Percentiles rank a stretch among this genome's conserved stretches.
Conservation (phyloP, 331 rosid species). For the Saraca asoca region DNA sequence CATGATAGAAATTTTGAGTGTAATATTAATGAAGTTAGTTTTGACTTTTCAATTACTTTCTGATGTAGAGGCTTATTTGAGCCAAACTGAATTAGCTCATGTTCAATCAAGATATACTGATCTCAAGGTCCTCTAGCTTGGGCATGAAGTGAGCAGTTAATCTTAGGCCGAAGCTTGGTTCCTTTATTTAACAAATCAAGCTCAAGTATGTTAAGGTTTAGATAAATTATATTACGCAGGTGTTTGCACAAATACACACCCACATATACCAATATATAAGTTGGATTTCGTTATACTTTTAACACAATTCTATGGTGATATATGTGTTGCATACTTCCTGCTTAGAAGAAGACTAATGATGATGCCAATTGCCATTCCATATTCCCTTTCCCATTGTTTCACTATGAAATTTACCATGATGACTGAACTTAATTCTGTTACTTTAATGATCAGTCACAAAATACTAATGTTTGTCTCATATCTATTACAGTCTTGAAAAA, state of each 20-base stretch:
- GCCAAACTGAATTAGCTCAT: not conserved
- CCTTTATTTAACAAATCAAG: not conserved
- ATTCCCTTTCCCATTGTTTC: constrained; percentile 9
- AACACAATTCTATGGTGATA: not conserved
- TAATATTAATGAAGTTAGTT: not conserved
- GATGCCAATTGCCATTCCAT: constrained; percentile 1
- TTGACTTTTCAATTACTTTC: not conserved
- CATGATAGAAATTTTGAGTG: not conserved
- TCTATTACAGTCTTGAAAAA: constrained; percentile 71
- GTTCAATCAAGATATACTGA: not conserved
- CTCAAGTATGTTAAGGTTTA: not conserved
- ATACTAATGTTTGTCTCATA: constrained; percentile 22
- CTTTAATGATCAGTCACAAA: constrained; percentile 5
- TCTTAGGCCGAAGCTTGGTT: not conserved
- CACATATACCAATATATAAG: not conserved
- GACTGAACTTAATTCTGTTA: constrained; percentile 7
- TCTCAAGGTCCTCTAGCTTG: not conserved
- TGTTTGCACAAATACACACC: no score
- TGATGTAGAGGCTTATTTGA: not conserved
- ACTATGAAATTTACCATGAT: not conserved
- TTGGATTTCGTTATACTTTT: constrained; percentile 8
- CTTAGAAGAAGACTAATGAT: not conserved
- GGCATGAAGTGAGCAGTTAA: not conserved
- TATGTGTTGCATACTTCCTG: not conserved
- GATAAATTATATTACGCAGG: no score